Base-by-base conservation (phyloP, 2,329 filamentous ascomycete genomes). In the Tolypocladium endophyticum region DNA sequence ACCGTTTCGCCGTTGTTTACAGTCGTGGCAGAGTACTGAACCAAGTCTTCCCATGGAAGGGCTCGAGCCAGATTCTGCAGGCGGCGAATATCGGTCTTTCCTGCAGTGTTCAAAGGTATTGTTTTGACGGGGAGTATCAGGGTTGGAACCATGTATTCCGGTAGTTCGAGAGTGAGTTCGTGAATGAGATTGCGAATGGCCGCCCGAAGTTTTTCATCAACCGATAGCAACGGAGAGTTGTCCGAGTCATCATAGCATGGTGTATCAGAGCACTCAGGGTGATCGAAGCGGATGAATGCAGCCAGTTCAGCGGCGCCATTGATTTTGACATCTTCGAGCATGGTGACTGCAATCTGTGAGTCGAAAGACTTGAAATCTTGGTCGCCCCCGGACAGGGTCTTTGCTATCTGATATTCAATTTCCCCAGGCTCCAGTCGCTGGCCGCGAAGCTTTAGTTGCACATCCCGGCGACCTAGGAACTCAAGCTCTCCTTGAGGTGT, bases 401-500 rank as follows among this genome's bases (percentile, higher is more conserved):
- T 35, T 6, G 58, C 43, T 12, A 66, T 36, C 0, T 59, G 58
- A 11, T 61, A 38, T 41, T 67, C 66, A n/a, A 68, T 38, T 20
- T 67, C 66, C 0, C 59, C 64, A 11, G 81, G 72, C 68, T 81
- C 85, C 53, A 82, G 73, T 57, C 81, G 70, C 61, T 78, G 83
- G 28, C 85, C 85, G n/a, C 78, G 76, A 11, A 86, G 68, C 68
- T 86, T 86, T 55, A 84, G 75, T 65, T 85, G 82, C 0, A 74
- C 74, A 62, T 85, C 82, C 62, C 81, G 81, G 20, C 82, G 74
- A 47, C 80, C 81, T 41, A 80, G 64, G 59, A 76, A 80, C 0
- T 72, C 63, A 9, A 81, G 65, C 23, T 66, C 65, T 1, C 75
- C 74, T 57, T 78, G 72, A 0, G 67, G 66, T 36, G 73, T 66